phyloP scores from a whole-genome alignment of 495 filamentous ascomycete species.

The Trichodelitschia bisporula region DNA sequence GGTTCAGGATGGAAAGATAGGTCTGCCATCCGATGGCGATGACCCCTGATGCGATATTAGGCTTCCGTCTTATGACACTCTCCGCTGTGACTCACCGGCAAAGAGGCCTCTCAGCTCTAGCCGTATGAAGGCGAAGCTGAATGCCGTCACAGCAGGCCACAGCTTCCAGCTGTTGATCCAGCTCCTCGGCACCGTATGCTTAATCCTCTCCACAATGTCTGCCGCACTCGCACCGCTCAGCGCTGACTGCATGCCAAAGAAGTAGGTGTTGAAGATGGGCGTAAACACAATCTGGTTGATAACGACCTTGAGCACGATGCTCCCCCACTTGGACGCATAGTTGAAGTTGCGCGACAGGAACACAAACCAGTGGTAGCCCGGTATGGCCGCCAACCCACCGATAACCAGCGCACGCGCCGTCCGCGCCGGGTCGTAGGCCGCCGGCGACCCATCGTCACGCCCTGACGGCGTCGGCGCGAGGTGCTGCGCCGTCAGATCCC shows the following conservation, averaged over 20 bases:
- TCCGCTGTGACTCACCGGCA: slow-evolving; percentile 21
- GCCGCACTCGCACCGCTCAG: slow-evolving; percentile 29
- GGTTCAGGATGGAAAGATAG: slow-evolving; percentile 65
- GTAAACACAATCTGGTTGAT: slow-evolving; percentile 70
- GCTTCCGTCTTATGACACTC: background rate
- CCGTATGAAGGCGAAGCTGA: slow-evolving; percentile 65
- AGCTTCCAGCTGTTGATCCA: slow-evolving; percentile 62
- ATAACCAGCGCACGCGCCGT: slow-evolving; percentile 50
- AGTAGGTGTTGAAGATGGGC: slow-evolving; percentile 72
- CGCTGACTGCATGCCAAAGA: slow-evolving; percentile 65
- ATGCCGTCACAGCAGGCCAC: slow-evolving; percentile 73
- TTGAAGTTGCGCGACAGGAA: slow-evolving; percentile 64
- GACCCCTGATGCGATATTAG: slow-evolving; percentile 12
- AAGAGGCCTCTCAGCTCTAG: slow-evolving; percentile 59
- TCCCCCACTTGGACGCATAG: slow-evolving; percentile 25
- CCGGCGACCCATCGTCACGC: slow-evolving; percentile 11
- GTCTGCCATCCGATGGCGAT: slow-evolving; percentile 81
- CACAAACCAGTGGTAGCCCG: slow-evolving; percentile 66
- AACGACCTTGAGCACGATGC: slow-evolving; percentile 46
- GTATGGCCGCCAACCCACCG: slow-evolving; percentile 45
- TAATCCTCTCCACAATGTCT: slow-evolving; percentile 43
- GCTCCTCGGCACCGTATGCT: slow-evolving; percentile 49
- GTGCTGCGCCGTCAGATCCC: slow-evolving; percentile 58
- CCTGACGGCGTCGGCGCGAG: slow-evolving; percentile 16
- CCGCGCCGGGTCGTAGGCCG: slow-evolving; percentile 37